Evolutionary conservation across 352 stramenopile genomes (phyloP).

Genomic region (Phytophthora idaei): DNA sequence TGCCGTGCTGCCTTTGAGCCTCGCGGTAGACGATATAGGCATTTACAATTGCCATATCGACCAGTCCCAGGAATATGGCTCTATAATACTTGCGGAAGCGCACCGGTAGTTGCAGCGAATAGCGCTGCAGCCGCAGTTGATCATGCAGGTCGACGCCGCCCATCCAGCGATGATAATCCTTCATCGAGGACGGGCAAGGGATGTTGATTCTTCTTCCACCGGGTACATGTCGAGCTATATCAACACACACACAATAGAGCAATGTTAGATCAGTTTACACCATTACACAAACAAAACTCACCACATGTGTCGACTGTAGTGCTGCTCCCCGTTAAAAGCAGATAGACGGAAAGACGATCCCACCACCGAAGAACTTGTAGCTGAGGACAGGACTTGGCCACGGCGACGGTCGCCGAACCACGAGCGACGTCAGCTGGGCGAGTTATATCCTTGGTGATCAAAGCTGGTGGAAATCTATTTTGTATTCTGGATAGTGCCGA

Average conservation of each 20-base stretch:
- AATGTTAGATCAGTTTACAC: background rate
- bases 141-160: background rate
- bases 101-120: background rate
- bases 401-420: no score
- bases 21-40: background rate
- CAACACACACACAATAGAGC: background rate
- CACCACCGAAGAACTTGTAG: no score
- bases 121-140: background rate
- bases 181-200: background rate
- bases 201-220: background rate
- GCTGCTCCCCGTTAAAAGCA: background rate
- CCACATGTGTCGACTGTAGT: background rate
- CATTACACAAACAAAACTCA: background rate
- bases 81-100: background rate
- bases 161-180: background rate
- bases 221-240: background rate
- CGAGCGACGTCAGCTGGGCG: no score
- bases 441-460: no score
- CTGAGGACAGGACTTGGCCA: no score
- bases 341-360: no score
- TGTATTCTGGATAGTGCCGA: no score
- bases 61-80: background rate
- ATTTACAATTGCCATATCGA: background rate
- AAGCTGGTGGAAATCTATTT: no score
- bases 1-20: background rate